Base-by-base conservation (phyloP, 352 stramenopile genomes). In the Hyaloperonospora brassicae region DNA sequence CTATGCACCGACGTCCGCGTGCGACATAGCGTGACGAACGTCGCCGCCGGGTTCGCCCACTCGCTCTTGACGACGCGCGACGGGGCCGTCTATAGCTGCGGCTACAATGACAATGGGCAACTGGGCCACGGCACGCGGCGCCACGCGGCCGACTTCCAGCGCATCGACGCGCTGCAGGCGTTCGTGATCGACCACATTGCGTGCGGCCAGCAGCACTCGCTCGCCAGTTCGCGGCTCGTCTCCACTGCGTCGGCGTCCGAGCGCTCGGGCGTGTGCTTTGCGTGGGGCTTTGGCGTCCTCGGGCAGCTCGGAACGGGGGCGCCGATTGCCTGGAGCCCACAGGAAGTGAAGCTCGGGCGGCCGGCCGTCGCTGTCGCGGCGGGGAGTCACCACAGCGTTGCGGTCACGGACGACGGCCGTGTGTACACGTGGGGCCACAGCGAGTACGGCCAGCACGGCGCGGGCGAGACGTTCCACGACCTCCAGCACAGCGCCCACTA, bases 51-150 rank as follows among this genome's bases (percentile, higher is more conserved):
- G n/a, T 89, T 89, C 47, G 81, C 79, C 0, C 81, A 92, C 53
- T 89, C 77, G 13, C 47, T 92, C 44, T 79, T 76, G 2, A 72
- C 74, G 10, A 86, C 64, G n/a, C 68, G 55, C 2, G 56, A 68
- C 0, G 81, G 81, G 1, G 43, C 62, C 0, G 75, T 83, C 6
- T 89, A 84, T 41, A 85, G 73, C 51, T 92, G 81, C 36, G 81
- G 81, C 13, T 92, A 92, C 79, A 92, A 92, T 48, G 81, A 92
- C 58, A 87, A 86, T 50, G 79, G 81, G 10, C 81, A 92, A 51
- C 59, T 92, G 2, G 81, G 81, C 6, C 63, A 80, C 2, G 79
- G 79, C 27, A 80, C 77, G 45, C 63, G 77, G 31, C 77, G 78
- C 50, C 87, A 87, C 51, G 69, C 78, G 43, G 67, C 79, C 12